phyloP scores from a whole-genome alignment of 2,329 filamentous ascomycete genomes.

The Calonectria crousiana region DNA sequence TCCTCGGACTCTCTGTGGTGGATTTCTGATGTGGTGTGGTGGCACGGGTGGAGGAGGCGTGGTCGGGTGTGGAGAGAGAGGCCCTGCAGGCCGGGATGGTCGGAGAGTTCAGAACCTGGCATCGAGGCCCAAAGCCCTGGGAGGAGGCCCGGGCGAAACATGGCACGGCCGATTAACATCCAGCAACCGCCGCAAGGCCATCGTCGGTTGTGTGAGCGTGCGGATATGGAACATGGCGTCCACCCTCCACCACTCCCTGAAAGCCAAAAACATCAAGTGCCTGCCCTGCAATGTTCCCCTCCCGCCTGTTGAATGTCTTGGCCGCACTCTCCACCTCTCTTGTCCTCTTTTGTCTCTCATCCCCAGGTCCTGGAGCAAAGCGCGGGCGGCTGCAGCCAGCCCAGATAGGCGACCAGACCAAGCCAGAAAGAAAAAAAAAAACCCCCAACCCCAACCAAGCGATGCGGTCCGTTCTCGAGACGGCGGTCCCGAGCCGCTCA shows the following conservation, averaged over 20 bases:
- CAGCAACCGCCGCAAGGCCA: neutral
- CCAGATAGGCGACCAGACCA: slow-evolving; percentile 15
- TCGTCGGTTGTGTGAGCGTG: slow-evolving; percentile 13
- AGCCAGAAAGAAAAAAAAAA: neutral
- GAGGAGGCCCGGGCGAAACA: slow-evolving; percentile 16
- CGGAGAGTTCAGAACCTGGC: slow-evolving; percentile 11
- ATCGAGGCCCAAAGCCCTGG: slow-evolving; percentile 13
- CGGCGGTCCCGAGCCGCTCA: slow-evolving; percentile 13
- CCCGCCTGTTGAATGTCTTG: slow-evolving; percentile 4
- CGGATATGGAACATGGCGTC: slow-evolving; percentile 20
- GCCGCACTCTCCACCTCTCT: slow-evolving; percentile 6
- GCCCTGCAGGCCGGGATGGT: slow-evolving; percentile 15
- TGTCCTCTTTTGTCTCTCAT: slow-evolving; percentile 2
- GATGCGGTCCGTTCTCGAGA: slow-evolving; percentile 6
- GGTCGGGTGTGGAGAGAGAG: slow-evolving; percentile 11
- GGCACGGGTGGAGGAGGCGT: slow-evolving; percentile 15
- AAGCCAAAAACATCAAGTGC: neutral
- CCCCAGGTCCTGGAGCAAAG: neutral
- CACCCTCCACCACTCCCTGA: slow-evolving; percentile 15
- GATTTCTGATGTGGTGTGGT: slow-evolving; percentile 17
- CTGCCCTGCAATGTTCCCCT: neutral
- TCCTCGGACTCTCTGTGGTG: slow-evolving; percentile 14
- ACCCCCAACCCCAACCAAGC: neutral
- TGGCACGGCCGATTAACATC: slow-evolving; percentile 10
- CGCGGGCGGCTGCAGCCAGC: slow-evolving; percentile 10